Conservation (phyloP, 2,329 filamentous ascomycete genomes). For the Colletotrichum echinochloae region DNA sequence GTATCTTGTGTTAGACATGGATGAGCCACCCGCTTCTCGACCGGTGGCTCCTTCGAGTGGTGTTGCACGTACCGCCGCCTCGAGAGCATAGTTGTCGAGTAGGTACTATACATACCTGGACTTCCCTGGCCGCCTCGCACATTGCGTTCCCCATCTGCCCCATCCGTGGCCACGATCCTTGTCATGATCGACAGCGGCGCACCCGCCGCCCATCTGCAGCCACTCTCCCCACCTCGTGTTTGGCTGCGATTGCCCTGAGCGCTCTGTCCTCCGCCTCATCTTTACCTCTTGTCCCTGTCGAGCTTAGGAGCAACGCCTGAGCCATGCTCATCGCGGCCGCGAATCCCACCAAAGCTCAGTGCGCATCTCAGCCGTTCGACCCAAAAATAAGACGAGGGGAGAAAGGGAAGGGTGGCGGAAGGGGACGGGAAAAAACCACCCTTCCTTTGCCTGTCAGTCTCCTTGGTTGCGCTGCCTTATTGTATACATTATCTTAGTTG, state of each 20-base stretch:
- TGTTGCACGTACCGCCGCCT: background rate
- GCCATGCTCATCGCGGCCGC: background rate
- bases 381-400: background rate
- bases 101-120: background rate
- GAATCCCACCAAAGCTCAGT: background rate
- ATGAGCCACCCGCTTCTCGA: background rate
- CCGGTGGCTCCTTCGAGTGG: background rate
- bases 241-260: conserved; percentile 6
- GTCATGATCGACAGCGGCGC: conserved; percentile 27
- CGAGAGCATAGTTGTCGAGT: conserved; percentile 2
- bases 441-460: background rate
- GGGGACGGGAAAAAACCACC: background rate
- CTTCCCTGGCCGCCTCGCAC: background rate
- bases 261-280: conserved; percentile 33
- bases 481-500: no score
- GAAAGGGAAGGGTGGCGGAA: background rate
- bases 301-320: conserved; percentile 7
- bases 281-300: conserved; percentile 20
- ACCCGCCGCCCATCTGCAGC: conserved; percentile 4
- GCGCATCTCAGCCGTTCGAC: conserved; percentile 4
- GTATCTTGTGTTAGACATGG: background rate
- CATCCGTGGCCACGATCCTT: conserved; percentile 4
- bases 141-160: conserved; percentile 7
- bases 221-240: conserved; percentile 15
- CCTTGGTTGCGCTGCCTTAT: background rate